Evolutionary conservation across 495 filamentous ascomycete species (phyloP).

Genomic region (Penicillium canescens): DNA sequence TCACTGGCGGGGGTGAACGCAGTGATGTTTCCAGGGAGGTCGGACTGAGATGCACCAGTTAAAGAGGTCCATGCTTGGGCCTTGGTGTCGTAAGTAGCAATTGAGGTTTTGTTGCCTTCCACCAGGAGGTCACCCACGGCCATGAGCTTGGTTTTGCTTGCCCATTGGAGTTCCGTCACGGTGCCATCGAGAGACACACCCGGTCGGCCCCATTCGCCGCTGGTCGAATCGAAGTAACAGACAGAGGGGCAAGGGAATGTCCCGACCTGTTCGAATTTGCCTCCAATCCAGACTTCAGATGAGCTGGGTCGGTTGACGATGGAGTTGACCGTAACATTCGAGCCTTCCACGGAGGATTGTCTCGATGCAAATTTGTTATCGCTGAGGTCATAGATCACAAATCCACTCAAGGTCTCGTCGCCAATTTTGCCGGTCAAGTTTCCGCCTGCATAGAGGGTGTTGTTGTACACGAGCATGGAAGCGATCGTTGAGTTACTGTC

Average conservation of each 20-base stretch:
- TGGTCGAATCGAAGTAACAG: slow-evolving; percentile 70
- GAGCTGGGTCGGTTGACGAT: slow-evolving; percentile 67
- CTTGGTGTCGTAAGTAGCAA: slow-evolving; percentile 73
- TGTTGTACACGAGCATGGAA: slow-evolving; percentile 64
- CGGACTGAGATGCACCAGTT: slow-evolving; percentile 54
- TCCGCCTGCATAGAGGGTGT: slow-evolving; percentile 81
- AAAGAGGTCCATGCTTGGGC: slow-evolving; percentile 64
- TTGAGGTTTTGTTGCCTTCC: slow-evolving; percentile 58
- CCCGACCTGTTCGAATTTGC: slow-evolving; percentile 79
- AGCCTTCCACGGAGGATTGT: slow-evolving; percentile 73
- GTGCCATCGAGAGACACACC: slow-evolving; percentile 67
- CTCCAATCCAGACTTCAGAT: slow-evolving; percentile 79
- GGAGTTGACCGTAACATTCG: slow-evolving; percentile 69
- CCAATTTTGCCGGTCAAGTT: slow-evolving; percentile 69
- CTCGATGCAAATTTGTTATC: slow-evolving; percentile 53
- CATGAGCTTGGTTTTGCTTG: slow-evolving; percentile 64
- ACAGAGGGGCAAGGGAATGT: slow-evolving; percentile 76
- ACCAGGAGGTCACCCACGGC: slow-evolving; percentile 75
- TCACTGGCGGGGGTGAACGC: slow-evolving; percentile 69
- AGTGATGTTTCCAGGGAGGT: slow-evolving; percentile 76
- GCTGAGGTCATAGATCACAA: slow-evolving; percentile 76
- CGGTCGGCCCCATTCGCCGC: slow-evolving; percentile 74
- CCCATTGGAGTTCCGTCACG: slow-evolving; percentile 74
- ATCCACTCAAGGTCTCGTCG: slow-evolving; percentile 63
- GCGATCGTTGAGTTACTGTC: slow-evolving; percentile 72